Conservation (phyloP, 768 basidiomycete species). For the Kondoa malvinella region DNA sequence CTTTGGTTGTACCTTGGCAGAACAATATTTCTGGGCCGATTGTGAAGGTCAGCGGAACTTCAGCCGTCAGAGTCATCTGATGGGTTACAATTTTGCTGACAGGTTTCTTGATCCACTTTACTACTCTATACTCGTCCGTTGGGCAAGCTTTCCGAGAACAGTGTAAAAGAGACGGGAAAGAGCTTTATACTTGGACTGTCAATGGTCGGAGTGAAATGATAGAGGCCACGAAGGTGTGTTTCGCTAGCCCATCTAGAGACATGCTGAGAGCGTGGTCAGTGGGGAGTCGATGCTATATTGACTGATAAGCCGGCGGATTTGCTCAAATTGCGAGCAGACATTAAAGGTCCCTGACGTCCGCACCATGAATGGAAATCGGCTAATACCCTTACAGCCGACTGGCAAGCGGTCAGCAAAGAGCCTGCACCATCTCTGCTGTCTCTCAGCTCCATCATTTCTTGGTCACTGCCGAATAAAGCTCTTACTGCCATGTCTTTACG, state of each 20-base stretch:
- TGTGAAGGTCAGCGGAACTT: constrained; percentile 33
- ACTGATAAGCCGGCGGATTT: constrained; percentile 42
- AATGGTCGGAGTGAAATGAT: constrained; percentile 78
- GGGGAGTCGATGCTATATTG: constrained; percentile 61
- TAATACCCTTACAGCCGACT: background rate
- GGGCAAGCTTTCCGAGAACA: constrained; percentile 56
- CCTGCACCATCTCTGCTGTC: no score
- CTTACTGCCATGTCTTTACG: no score
- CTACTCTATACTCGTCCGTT: constrained; percentile 48
- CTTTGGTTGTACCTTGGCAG: constrained; percentile 49
- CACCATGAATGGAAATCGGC: no score
- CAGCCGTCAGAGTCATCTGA: background rate
- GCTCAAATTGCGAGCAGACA: constrained; percentile 23
- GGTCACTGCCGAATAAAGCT: no score
- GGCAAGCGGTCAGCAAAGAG: no score
- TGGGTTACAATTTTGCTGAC: constrained; percentile 29
- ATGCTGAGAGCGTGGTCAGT: constrained; percentile 27
- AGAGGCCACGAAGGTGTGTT: constrained; percentile 50
- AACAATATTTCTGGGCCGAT: constrained; percentile 74
- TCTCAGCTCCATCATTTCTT: no score
- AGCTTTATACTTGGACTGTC: constrained; percentile 86
- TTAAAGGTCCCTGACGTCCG: constrained; percentile 18
- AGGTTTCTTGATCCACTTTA: constrained; percentile 75
- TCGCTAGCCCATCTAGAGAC: no score
- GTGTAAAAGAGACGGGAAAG: constrained; percentile 42